Percentiles rank a stretch among this genome's conserved stretches.
Conservation (phyloP, 257 asterid genomes). For the Cynanchum wilfordii region DNA sequence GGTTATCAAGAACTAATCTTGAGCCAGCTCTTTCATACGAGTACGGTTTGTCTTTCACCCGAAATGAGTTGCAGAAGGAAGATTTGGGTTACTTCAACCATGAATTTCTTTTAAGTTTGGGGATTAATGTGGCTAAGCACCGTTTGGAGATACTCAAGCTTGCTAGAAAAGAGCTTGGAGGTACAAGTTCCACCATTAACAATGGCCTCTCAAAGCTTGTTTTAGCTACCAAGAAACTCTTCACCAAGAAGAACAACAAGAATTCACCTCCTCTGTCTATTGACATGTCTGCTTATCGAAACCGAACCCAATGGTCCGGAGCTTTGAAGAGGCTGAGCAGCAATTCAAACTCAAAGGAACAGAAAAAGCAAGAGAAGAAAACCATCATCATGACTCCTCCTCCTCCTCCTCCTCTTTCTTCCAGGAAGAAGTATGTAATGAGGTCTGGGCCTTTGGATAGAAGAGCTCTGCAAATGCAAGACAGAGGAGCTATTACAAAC, state of each 20-base stretch:
- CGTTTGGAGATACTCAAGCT: constrained; percentile 39
- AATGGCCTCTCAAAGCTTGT: constrained; percentile 49
- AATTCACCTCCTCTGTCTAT: constrained; percentile 20
- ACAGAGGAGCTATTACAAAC: constrained; percentile 18
- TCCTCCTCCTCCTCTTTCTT: not conserved
- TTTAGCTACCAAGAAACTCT: constrained; percentile 46
- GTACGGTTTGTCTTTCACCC: constrained; percentile 36
- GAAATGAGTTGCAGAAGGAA: constrained; percentile 42
- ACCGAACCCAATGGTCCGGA: constrained; percentile 39
- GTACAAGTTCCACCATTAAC: no score
- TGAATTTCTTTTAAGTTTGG: constrained; percentile 69
- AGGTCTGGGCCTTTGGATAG: constrained; percentile 53
- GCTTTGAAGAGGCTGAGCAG: constrained; percentile 32
- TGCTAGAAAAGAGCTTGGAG: not conserved
- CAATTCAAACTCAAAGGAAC: constrained; percentile 11
- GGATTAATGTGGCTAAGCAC: constrained; percentile 54
- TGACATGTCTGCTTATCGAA: constrained; percentile 28
- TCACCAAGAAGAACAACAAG: constrained; percentile 40
- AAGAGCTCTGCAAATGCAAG: constrained; percentile 17
- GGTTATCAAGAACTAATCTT: constrained; percentile 51
- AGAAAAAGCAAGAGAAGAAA: constrained; percentile 17
- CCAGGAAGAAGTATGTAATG: constrained; percentile 28
- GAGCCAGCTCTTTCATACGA: constrained; percentile 24
- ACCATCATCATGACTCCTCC: constrained; percentile 3
- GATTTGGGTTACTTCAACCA: constrained; percentile 64